Base-by-base conservation (phyloP, 1,284 basidiomycete genomes). In the Rhodotorula glutinis region DNA sequence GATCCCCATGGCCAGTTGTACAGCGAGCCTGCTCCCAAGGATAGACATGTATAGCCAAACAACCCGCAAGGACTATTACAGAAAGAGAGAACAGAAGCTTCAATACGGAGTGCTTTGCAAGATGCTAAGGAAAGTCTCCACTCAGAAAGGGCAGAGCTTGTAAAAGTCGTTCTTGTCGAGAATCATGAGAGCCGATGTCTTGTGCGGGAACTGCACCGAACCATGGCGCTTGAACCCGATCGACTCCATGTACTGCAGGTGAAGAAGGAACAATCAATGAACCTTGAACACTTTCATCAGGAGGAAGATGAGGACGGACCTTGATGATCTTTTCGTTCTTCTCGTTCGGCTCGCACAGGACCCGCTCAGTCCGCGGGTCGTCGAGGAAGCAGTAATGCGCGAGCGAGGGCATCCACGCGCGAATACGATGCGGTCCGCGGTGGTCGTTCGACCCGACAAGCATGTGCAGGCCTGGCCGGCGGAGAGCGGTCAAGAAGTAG, bases 331-430 rank as follows among this genome's bases (percentile, higher is more conserved):
- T 75, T 2, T 19, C 47, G 53, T 75, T 75, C 62, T 69, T 68
- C 62, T 68, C 62, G 62, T 75, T 81, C 1, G 84, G 84, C 72
- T 85, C 84, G 53, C 82, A 82, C 38, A 83, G 70, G 27, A 83
- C 79, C 29, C 81, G 77, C 21, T 79, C 73, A 4, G 84, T 83
- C 44, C 83, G 78, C 4, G 82, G 78, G 58, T 85, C 84, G 2
- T 79, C 77, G 27, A 84, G 77, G 78, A 85, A 84, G 57, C 80
- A 77, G 73, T 81, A 82, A 72, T 85, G 84, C 25, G 78, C 77
- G 51, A 84, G 73, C 8, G 81, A 81, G 2, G 81, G 76, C 49
- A 83, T 67, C 83, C 83, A 84, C 5, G 80, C 78, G 66, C 79
- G 79, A n/a, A 83, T 82, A 81, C 72, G 52, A 43, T 53, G 52